Percentiles rank a stretch among this genome's conserved stretches.
phyloP scores from a whole-genome alignment of 768 basidiomycete genomes.

The Tricholoma sp. region DNA sequence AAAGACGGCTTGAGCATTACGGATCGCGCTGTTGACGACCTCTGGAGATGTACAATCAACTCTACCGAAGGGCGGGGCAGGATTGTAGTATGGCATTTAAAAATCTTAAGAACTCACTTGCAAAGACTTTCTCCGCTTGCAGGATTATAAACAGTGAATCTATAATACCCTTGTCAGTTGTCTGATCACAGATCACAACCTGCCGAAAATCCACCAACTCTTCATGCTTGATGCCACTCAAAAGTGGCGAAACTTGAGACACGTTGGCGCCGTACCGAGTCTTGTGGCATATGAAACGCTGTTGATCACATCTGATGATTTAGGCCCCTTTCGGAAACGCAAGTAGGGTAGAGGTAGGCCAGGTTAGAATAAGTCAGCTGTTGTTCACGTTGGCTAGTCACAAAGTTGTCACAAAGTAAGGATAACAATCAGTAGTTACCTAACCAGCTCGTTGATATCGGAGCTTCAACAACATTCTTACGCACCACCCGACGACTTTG shows the following conservation, averaged over 20 bases:
- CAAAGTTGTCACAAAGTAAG: too few relatives aligned
- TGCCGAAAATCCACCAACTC: constrained; percentile 15
- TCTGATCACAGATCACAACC: background rate
- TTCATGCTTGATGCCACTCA: constrained; percentile 3
- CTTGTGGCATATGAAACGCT: constrained; percentile 8
- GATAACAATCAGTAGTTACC: too few relatives aligned
- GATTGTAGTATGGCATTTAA: background rate
- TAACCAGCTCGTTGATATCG: too few relatives aligned
- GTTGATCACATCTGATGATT: background rate
- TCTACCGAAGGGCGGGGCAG: constrained; percentile 27
- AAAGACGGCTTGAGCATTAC: constrained; percentile 52
- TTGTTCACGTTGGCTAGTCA: too few relatives aligned
- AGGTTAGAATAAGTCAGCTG: too few relatives aligned
- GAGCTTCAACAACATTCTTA: too few relatives aligned
- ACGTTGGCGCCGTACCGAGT: constrained; percentile 8
- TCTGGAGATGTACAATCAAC: constrained; percentile 47
- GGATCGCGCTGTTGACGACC: constrained; percentile 48
- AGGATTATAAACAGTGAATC: constrained; percentile 58
- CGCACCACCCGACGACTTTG: too few relatives aligned
- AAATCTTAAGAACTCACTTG: constrained; percentile 36
- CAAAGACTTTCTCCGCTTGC: constrained; percentile 58
- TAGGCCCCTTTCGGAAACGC: too few relatives aligned
- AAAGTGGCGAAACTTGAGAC: too few relatives aligned
- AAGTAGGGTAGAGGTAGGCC: too few relatives aligned
- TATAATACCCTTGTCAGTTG: constrained; percentile 15